Evolutionary conservation across 140 eudicot genomes (phyloP).

Genomic region (Stevia rebaudiana): DNA sequence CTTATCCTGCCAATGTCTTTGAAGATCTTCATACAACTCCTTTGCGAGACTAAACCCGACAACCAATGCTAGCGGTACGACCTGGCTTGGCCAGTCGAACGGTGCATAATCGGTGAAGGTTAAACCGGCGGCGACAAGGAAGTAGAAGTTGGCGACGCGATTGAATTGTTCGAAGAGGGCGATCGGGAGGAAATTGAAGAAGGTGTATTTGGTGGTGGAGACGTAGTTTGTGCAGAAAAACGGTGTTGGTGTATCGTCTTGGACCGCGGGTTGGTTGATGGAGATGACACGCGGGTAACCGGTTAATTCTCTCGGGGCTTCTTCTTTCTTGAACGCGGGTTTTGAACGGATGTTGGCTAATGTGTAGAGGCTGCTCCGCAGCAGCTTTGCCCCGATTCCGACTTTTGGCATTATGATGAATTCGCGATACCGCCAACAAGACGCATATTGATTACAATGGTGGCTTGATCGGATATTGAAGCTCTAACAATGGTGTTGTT

Average conservation of each 20-base stretch:
- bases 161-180: slow-evolving; percentile 59
- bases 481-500: slow-evolving; percentile 2
- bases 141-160: slow-evolving; percentile 65
- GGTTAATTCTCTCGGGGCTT: slow-evolving; percentile 21
- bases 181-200: slow-evolving; percentile 44
- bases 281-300: slow-evolving; percentile 48
- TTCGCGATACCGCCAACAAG: not conserved
- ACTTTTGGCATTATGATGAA: slow-evolving; percentile 30
- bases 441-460: slow-evolving; percentile 1
- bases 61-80: slow-evolving; percentile 54
- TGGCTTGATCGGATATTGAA: slow-evolving; percentile 7
- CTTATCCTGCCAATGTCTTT: slow-evolving; percentile 43
- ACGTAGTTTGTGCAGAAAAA: slow-evolving; percentile 44
- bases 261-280: slow-evolving; percentile 33
- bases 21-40: slow-evolving; percentile 52
- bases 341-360: slow-evolving; percentile 25
- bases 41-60: slow-evolving; percentile 54
- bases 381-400: slow-evolving; percentile 34
- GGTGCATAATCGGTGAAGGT: slow-evolving; percentile 48
- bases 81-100: slow-evolving; percentile 40
- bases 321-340: slow-evolving; percentile 29
- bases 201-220: slow-evolving; percentile 54
- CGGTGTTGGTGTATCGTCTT: slow-evolving; percentile 17
- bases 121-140: slow-evolving; percentile 45
- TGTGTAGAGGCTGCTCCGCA: slow-evolving; percentile 42